A percentile compares a stretch with the other conserved stretches of the same genome.
These are phyloP conservation scores for Syzygium jambos DNA, from an alignment of 345 rosid species.

Conservation along the genomic window DNA sequence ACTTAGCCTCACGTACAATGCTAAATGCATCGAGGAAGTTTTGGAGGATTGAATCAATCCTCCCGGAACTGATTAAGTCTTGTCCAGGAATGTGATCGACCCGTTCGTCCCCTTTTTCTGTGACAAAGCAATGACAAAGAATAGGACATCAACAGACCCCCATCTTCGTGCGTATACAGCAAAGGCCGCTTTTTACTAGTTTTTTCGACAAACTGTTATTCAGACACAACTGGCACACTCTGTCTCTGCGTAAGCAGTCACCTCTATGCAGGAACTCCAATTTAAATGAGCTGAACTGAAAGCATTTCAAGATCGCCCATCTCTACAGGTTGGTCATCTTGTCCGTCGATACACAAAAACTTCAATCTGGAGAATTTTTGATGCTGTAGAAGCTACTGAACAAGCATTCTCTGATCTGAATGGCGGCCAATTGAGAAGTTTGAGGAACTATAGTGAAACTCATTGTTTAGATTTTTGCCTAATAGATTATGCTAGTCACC, in stretches of 20 bases:
- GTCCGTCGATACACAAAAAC: background rate
- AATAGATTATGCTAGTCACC: no score
- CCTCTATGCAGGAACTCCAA: background rate
- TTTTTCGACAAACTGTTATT: background rate
- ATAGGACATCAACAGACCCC: background rate
- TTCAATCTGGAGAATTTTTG: background rate
- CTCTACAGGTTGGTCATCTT: background rate
- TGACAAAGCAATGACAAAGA: background rate
- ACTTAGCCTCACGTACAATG: background rate
- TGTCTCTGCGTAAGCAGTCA: background rate
- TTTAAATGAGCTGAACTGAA: background rate
- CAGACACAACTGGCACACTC: background rate
- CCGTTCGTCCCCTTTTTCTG: constrained; percentile 11
- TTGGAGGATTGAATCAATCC: constrained; percentile 4
- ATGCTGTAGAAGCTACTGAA: background rate
- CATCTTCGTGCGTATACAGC: background rate
- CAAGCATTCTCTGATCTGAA: background rate
- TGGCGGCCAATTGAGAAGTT: background rate
- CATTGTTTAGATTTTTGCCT: background rate
- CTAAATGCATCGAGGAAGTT: background rate
- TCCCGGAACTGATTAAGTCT: constrained; percentile 3
- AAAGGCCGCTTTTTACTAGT: background rate
- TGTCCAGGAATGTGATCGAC: constrained; percentile 23
- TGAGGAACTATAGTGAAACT: background rate
- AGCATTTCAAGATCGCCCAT: background rate